Conservation (phyloP, 2,329 filamentous ascomycete species). For the Talaromyces rugulosus region DNA sequence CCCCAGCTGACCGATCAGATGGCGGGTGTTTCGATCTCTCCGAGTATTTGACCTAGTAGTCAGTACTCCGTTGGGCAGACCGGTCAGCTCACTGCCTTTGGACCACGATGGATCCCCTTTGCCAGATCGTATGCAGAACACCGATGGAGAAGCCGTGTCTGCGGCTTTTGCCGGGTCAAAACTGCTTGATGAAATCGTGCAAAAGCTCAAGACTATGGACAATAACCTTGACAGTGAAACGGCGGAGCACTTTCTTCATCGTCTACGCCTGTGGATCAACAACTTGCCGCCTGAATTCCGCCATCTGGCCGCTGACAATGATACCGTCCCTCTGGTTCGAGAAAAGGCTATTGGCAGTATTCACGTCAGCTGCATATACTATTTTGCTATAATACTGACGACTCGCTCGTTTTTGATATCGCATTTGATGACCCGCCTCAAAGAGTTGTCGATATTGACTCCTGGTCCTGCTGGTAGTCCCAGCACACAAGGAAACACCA, state of each 20-base stretch:
- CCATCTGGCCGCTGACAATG: slow-evolving; percentile 1
- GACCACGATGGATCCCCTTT: neutral
- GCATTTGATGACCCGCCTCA: slow-evolving; percentile 36
- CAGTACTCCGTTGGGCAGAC: slow-evolving; percentile 48
- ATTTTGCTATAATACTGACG: slow-evolving; percentile 56
- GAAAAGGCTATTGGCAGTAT: slow-evolving; percentile 46
- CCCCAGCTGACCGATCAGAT: slow-evolving; percentile 21
- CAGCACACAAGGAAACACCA: slow-evolving; percentile 22
- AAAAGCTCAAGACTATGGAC: slow-evolving; percentile 1
- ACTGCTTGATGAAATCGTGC: slow-evolving; percentile 9
- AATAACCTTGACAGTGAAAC: slow-evolving; percentile 6
- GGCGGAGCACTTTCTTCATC: slow-evolving; percentile 9
- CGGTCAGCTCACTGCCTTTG: slow-evolving; percentile 30
- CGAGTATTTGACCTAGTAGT: slow-evolving; percentile 46
- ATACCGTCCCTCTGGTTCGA: slow-evolving; percentile 15
- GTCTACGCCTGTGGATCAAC: slow-evolving; percentile 9
- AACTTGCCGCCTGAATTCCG: slow-evolving; percentile 8
- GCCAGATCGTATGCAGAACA: neutral
- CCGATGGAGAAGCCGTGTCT: neutral
- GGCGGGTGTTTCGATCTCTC: slow-evolving; percentile 45
- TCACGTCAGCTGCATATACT: slow-evolving; percentile 56
- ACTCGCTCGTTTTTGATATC: slow-evolving; percentile 54
- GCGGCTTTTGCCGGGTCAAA: slow-evolving; percentile 9
- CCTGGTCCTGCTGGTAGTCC: slow-evolving; percentile 21
- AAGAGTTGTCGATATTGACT: slow-evolving; percentile 25